Percentiles rank a stretch among this genome's conserved stretches.
Conservation (phyloP, 805 yeast species). For the Candida parachauliodes region DNA sequence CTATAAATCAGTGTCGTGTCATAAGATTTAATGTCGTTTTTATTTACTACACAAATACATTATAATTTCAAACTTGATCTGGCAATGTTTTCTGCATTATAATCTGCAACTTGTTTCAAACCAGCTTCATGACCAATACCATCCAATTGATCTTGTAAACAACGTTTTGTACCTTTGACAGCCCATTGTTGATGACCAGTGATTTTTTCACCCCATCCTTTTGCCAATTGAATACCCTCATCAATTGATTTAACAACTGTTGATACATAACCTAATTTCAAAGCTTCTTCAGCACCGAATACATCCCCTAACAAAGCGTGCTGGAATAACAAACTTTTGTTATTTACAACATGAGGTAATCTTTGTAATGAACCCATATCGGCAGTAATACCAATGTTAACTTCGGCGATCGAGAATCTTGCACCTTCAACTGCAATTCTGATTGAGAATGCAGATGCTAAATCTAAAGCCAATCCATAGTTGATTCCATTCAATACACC, state of each 20-base stretch:
- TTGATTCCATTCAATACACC: slow-evolving; percentile 61
- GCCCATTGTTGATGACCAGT: slow-evolving; percentile 53
- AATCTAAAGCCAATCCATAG: slow-evolving; percentile 68
- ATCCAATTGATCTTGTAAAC: slow-evolving; percentile 40
- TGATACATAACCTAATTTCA: slow-evolving; percentile 52
- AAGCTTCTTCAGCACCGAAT: slow-evolving; percentile 55
- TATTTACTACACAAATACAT: neutral
- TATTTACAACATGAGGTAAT: slow-evolving; percentile 50
- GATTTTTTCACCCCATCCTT: slow-evolving; percentile 46
- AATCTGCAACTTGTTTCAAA: slow-evolving; percentile 49
- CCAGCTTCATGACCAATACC: slow-evolving; percentile 44
- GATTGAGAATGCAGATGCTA: slow-evolving; percentile 55
- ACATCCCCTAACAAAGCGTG: slow-evolving; percentile 58
- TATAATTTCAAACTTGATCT: slow-evolving; percentile 8
- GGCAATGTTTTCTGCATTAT: slow-evolving; percentile 40
- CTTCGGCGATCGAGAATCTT: slow-evolving; percentile 60
- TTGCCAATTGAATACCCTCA: slow-evolving; percentile 48
- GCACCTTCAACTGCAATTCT: slow-evolving; percentile 54
- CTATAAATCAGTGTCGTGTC: neutral
- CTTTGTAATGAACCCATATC: slow-evolving; percentile 78
- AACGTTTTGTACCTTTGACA: slow-evolving; percentile 58
- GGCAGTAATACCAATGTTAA: slow-evolving; percentile 70
- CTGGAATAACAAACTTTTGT: slow-evolving; percentile 56
- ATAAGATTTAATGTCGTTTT: too few relatives aligned
- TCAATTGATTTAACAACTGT: slow-evolving; percentile 43